Conservation (phyloP, 225 moss, liverwort and hornwort species). For the Polytrichum commune region DNA sequence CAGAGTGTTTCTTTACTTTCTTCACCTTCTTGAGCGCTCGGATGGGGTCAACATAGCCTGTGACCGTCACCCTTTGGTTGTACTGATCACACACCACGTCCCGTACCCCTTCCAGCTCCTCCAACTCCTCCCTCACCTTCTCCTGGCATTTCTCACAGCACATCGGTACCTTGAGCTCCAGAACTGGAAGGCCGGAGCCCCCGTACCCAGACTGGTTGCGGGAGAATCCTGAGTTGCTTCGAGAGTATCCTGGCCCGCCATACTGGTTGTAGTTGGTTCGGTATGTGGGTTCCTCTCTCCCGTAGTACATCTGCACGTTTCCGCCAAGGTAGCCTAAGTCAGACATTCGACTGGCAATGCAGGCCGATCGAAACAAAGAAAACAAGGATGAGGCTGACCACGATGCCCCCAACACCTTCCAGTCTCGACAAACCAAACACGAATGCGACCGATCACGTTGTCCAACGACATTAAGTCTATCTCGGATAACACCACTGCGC, state of each 20-base stretch:
- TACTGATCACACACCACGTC: constrained; percentile 13
- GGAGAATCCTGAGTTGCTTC: constrained; percentile 5
- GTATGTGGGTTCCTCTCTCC: constrained; percentile 19
- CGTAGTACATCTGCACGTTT: constrained; percentile 23
- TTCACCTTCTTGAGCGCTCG: constrained; percentile 14
- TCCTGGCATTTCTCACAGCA: constrained; percentile 22
- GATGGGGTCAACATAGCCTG: constrained; percentile 9
- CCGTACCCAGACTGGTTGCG: constrained; percentile 2
- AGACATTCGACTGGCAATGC: too few species aligned
- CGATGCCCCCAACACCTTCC: too few species aligned
- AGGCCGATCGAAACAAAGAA: too few species aligned
- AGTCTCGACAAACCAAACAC: too few species aligned
- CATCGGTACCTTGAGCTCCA: constrained; percentile 17
- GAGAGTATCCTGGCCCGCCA: constrained; percentile 6
- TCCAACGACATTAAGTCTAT: too few species aligned
- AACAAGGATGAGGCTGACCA: too few species aligned
- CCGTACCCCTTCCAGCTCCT: constrained; percentile 12
- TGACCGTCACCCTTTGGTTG: constrained; percentile 16
- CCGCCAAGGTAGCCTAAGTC: too few species aligned
- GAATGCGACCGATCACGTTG: too few species aligned
- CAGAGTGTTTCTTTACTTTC: constrained; percentile 13
- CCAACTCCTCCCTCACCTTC: constrained; percentile 18
- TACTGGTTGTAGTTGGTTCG: constrained; percentile 12
- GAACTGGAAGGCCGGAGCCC: constrained; percentile 1
- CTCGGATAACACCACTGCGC: too few species aligned